These are phyloP conservation scores for Ophiostoma sp. DNA, from an alignment of 2,329 filamentous ascomycete genomes.

Conservation along the genomic window DNA sequence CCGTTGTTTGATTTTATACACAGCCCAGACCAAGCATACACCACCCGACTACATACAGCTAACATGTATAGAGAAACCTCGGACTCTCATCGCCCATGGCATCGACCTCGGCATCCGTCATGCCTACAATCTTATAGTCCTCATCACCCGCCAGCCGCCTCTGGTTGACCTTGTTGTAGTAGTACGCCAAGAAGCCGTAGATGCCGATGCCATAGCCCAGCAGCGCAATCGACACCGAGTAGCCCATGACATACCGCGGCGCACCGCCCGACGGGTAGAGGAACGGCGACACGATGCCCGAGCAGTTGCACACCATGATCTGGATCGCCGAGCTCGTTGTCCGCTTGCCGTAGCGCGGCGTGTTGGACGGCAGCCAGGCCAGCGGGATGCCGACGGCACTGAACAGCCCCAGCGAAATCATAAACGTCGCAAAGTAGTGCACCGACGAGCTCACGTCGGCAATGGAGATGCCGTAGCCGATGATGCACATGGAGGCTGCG, in stretches of 20 bases:
- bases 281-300: constrained; percentile 20
- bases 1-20: too few relatives aligned
- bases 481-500: constrained; percentile 33
- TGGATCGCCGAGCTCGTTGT: constrained; percentile 32
- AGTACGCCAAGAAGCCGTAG: constrained; percentile 10
- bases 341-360: constrained; percentile 69
- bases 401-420: constrained; percentile 70
- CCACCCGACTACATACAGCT: not conserved
- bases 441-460: constrained; percentile 40
- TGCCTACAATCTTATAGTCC: constrained; percentile 18
- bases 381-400: constrained; percentile 50
- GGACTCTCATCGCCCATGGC: constrained; percentile 17
- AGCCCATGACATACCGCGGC: constrained; percentile 19
- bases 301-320: constrained; percentile 23
- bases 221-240: constrained; percentile 17
- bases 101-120: constrained; percentile 19
- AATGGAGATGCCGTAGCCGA: constrained; percentile 55
- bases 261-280: constrained; percentile 14
- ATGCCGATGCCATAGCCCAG: constrained; percentile 8
- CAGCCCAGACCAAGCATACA: too few relatives aligned
- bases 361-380: constrained; percentile 59
- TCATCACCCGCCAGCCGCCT: constrained; percentile 2
- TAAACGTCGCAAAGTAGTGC: constrained; percentile 61
- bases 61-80: constrained; percentile 16
- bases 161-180: constrained; percentile 1